These are phyloP conservation scores for Pseudocercospora crystallina DNA, from an alignment of 2,329 filamentous ascomycete species.

Conservation along the genomic window DNA sequence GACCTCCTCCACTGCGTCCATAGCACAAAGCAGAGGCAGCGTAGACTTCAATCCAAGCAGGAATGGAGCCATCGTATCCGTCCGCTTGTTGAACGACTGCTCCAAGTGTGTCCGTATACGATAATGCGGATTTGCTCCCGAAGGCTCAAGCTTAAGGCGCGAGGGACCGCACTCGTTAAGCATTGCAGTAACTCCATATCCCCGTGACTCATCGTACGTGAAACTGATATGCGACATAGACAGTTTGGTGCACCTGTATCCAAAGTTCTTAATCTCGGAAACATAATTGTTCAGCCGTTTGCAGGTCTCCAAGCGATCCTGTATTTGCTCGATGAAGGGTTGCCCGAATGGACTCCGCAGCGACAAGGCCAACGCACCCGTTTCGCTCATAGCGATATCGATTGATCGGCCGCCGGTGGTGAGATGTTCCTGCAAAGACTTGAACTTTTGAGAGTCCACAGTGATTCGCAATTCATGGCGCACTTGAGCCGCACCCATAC, in stretches of 20 bases:
- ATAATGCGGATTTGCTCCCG: slow-evolving; percentile 31
- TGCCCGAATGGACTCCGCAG: slow-evolving; percentile 60
- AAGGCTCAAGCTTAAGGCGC: slow-evolving; percentile 56
- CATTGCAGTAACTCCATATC: slow-evolving; percentile 20
- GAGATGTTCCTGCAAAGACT: slow-evolving; percentile 40
- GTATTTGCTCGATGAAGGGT: slow-evolving; percentile 60
- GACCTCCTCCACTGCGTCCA: slow-evolving; percentile 58
- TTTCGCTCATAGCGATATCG: slow-evolving; percentile 62
- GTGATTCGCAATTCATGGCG: slow-evolving; percentile 43
- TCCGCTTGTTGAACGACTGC: slow-evolving; percentile 51
- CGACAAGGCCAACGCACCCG: slow-evolving; percentile 63
- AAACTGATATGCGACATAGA: slow-evolving; percentile 66
- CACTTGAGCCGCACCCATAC: slow-evolving; percentile 22
- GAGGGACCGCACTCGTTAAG: slow-evolving; percentile 43
- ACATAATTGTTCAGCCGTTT: slow-evolving; percentile 71
- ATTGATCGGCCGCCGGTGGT: slow-evolving; percentile 50
- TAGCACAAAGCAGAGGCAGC: slow-evolving; percentile 62
- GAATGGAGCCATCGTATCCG: slow-evolving; percentile 43
- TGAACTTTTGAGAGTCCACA: slow-evolving; percentile 34
- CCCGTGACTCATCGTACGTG: slow-evolving; percentile 55
- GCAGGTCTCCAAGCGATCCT: slow-evolving; percentile 63
- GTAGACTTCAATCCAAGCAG: slow-evolving; percentile 40
- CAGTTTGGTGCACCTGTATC: slow-evolving; percentile 59
- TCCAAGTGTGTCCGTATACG: slow-evolving; percentile 30
- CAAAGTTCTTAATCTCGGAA: slow-evolving; percentile 60